These are phyloP conservation scores for Candida andamanensis DNA, from an alignment of 805 yeast species.

Conservation along the genomic window DNA sequence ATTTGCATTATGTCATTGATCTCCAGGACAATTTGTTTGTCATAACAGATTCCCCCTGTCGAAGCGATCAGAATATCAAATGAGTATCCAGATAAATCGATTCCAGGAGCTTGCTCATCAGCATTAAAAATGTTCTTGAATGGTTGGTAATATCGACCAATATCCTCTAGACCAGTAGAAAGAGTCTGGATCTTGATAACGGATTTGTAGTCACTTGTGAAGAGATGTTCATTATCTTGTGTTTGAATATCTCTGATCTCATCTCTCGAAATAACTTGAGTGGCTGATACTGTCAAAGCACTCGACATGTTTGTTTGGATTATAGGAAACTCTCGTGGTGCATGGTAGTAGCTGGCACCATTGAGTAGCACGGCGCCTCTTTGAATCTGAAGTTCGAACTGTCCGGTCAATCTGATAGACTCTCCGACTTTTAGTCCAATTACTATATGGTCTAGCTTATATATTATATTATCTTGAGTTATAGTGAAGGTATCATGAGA, in stretches of 20 bases:
- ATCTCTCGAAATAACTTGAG: conserved; percentile 31
- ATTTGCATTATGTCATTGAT: conserved; percentile 3
- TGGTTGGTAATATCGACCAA: conserved; percentile 41
- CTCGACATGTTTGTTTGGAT: conserved; percentile 32
- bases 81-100: conserved; percentile 20
- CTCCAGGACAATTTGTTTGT: conserved; percentile 2
- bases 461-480: conserved; percentile 33
- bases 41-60: conserved; percentile 6
- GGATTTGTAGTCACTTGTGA: conserved; percentile 36
- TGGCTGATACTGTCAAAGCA: conserved; percentile 41
- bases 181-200: conserved; percentile 34
- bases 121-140: conserved; percentile 38
- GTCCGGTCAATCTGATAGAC: conserved; percentile 43
- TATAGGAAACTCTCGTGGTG: conserved; percentile 21
- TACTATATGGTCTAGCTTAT: conserved; percentile 23
- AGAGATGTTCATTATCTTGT: conserved; percentile 32
- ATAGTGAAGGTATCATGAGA: conserved; percentile 13
- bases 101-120: conserved; percentile 5
- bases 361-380: conserved; percentile 47
- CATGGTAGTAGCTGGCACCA: conserved; percentile 21
- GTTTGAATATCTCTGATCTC: conserved; percentile 21
- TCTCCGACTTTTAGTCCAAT: conserved; percentile 43
- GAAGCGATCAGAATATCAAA: conserved; percentile 26
- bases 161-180: conserved; percentile 40
- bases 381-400: conserved; percentile 36